These are phyloP conservation scores for Claviceps purpurea DNA, from an alignment of 2,329 filamentous ascomycete species.

Conservation along the genomic window DNA sequence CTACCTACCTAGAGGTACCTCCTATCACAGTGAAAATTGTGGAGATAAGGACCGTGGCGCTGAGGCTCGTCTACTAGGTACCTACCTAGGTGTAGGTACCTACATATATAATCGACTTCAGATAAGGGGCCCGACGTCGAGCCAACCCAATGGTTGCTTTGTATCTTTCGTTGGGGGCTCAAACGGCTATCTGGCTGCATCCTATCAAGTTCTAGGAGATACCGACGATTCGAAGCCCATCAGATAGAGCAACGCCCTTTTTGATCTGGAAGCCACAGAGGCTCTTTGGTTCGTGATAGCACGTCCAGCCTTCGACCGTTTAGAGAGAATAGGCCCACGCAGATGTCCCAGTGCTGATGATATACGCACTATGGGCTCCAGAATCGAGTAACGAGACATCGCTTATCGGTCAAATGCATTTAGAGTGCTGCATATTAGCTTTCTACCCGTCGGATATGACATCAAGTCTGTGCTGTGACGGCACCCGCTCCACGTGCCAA, in stretches of 20 bases:
- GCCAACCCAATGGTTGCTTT: conserved; percentile 1
- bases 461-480: not conserved
- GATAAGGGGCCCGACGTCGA: conserved; percentile 1
- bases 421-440: not conserved
- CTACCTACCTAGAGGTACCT: not conserved
- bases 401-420: conserved; percentile 1
- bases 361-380: not conserved
- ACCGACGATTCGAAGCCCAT: not conserved
- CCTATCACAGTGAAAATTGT: not conserved
- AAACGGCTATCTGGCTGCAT: not conserved
- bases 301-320: not conserved
- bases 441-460: not conserved
- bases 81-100: too few relatives aligned
- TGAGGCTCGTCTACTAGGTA: not conserved
- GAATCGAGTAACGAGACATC: not conserved
- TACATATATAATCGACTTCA: not conserved
- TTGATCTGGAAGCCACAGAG: not conserved
- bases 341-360: not conserved
- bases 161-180: not conserved
- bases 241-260: not conserved
- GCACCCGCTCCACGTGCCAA: not conserved
- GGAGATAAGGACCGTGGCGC: conserved; percentile 1
- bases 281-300: not conserved
- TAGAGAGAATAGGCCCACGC: too few relatives aligned
- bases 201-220: not conserved